Conservation (phyloP, 75 land plant genomes). For the Picea sitchensis region DNA sequence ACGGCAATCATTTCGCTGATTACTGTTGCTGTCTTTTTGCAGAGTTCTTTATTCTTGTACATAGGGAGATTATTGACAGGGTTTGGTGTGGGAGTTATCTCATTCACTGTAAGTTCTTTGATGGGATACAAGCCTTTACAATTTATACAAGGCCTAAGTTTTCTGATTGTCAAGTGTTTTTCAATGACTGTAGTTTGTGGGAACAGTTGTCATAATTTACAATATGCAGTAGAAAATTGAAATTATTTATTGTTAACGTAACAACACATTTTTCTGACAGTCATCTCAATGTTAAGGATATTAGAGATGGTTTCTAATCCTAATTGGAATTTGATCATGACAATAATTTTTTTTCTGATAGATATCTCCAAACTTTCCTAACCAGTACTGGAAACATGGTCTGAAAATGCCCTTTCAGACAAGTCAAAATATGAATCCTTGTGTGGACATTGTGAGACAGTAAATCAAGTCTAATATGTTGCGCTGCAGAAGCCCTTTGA, state of each 20-base stretch:
- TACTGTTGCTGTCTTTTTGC: constrained; percentile 31
- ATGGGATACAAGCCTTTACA: background rate
- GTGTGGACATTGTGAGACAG: background rate
- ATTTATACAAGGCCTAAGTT: background rate
- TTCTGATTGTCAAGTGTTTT: background rate
- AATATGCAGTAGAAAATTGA: background rate
- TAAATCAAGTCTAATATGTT: background rate
- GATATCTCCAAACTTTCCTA: background rate
- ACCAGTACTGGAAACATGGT: background rate
- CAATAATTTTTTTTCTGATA: background rate
- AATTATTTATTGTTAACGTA: background rate
- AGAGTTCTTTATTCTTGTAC: constrained; percentile 13
- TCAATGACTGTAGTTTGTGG: background rate
- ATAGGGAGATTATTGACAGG: constrained; percentile 24
- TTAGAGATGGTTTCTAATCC: background rate
- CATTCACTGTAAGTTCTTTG: constrained; percentile 30
- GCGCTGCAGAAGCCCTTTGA: too few relatives aligned
- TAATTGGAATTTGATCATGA: background rate
- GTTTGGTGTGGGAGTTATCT: constrained; percentile 32
- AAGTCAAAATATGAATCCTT: background rate
- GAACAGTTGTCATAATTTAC: too few relatives aligned
- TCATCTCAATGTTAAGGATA: background rate
- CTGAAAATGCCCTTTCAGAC: background rate
- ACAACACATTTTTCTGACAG: background rate
- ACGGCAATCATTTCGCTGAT: background rate